These are phyloP conservation scores for Neopestalotiopsis sp. DNA, from an alignment of 2,329 filamentous ascomycete genomes.

Conservation along the genomic window DNA sequence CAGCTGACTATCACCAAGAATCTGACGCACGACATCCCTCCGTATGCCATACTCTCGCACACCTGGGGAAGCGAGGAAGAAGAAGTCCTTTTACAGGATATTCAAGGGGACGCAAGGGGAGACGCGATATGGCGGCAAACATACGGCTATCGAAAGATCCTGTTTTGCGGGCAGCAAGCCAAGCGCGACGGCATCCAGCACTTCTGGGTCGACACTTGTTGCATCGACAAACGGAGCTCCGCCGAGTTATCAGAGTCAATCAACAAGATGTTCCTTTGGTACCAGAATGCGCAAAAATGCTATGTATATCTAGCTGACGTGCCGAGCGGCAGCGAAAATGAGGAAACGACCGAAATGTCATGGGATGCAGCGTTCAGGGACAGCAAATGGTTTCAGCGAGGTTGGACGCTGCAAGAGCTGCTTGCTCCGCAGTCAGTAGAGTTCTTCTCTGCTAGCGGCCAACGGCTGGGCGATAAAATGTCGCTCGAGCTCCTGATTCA, in stretches of 20 bases:
- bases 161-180: background rate
- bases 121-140: too few relatives aligned
- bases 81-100: background rate
- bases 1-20: background rate
- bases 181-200: background rate
- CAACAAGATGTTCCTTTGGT: constrained; percentile 13
- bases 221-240: constrained; percentile 6
- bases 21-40: background rate
- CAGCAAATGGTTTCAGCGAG: constrained; percentile 32
- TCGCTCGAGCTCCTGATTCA: background rate
- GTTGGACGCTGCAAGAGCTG: constrained; percentile 35
- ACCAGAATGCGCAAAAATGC: constrained; percentile 31
- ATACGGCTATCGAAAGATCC: background rate
- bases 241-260: constrained; percentile 1
- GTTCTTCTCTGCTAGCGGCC: constrained; percentile 28
- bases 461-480: background rate
- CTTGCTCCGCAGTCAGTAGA: constrained; percentile 29
- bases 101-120: background rate
- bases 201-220: constrained; percentile 12
- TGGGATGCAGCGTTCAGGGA: background rate
- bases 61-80: background rate
- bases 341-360: too few relatives aligned
- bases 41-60: background rate
- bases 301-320: constrained; percentile 41
- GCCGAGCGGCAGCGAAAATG: background rate